Evolutionary conservation across 2,329 filamentous ascomycete species (phyloP), one percentile per base, ranked within the genome.

Genomic region (Coniochaeta pulveracea): DNA sequence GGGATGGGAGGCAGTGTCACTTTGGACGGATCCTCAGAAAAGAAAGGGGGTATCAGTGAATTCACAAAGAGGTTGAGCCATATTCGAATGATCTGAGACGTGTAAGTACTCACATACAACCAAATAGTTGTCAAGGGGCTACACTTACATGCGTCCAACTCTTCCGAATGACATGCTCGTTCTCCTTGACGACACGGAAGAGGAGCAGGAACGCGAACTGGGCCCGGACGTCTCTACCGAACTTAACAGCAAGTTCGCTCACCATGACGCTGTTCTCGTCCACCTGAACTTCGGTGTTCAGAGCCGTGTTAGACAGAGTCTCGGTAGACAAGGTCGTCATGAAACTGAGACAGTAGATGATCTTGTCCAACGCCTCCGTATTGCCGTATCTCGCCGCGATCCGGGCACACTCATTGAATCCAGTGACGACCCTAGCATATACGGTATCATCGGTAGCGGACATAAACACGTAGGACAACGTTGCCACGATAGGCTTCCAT

Each of bases 401-500:
- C 38, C 85, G 80, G 12, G 91, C 88, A 53, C 89, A 96, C 55
- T 98, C 89, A 47, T 94, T 85, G 49, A 98, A 98, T 2, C 91
- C 91, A 30, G 84, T 84, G 18, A 96, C 85, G 12, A 98, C 83
- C 38, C 91, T 76, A 22, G 85, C 85, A 52, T 94, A 98, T 3
- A 98, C 91, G 1, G 89, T 71, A 53, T 98, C 91, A 49, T 98
- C 93, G 0, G 86, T 93, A 11, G 93, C 93, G 22, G 89, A 96
- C 80, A 96, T 93, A 62, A 98, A 98, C 4, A 98, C 91, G 51
- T 96, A 98, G 10, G 91, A 93, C 35, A 98, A 64, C 0, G 93
- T 96, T 4, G 91, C 88, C 23, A 98, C 72, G 32, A 98, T 86
- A 0, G 93, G 89, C 51, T 76, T 86, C 91, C 93, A 98, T 1